Base-by-base conservation (phyloP, 768 basidiomycete species). In the Boletus fagicola region DNA sequence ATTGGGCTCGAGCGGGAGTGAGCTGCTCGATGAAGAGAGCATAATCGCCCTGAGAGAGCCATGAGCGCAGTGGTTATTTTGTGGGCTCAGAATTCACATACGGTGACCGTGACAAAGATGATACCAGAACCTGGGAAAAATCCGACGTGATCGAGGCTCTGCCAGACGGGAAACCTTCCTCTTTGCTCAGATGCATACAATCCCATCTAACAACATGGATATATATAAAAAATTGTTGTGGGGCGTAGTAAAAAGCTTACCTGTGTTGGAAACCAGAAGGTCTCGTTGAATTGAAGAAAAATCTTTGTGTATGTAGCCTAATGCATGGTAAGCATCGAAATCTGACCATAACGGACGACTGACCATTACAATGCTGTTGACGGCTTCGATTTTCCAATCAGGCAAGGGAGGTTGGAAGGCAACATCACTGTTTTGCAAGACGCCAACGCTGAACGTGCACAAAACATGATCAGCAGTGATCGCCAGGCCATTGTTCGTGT, bases 371-470 rank as follows among this genome's bases (percentile, higher is more conserved):
- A 86, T 81, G 49, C 78, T 80, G 33, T 82, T 78, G 38, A 87
- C 81, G 5, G 85, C 86, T 55, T 87, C 86, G n/a, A 74, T 55
- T 65, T 87, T 88, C 75, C 79, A 88, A 69, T 73, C 63, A 30
- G 86, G 87, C 20, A 87, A 65, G 10, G 70, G 24, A 2, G 87
- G 87, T 42, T 77, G 64, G 60, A 86, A 88, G 4, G 51, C 56
- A 5, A 88, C 81, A 57, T 87, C 85, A 31, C 78, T 72, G 54
- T 85, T 75, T 70, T 89, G 87, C 53, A 89, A 72, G 8, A 89
- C 87, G 0, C 87, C 87, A 2, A 86, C 66, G 58, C 86, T 87
- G 71, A 88, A 88, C 0, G 87, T 88, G 59, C 81, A 82, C 30
- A 89, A 65, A 4, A 80, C 84, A 65, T 85, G 83, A 51, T 86